Base-by-base conservation (phyloP, 768 basidiomycete species). In the Termitomyces sp. region DNA sequence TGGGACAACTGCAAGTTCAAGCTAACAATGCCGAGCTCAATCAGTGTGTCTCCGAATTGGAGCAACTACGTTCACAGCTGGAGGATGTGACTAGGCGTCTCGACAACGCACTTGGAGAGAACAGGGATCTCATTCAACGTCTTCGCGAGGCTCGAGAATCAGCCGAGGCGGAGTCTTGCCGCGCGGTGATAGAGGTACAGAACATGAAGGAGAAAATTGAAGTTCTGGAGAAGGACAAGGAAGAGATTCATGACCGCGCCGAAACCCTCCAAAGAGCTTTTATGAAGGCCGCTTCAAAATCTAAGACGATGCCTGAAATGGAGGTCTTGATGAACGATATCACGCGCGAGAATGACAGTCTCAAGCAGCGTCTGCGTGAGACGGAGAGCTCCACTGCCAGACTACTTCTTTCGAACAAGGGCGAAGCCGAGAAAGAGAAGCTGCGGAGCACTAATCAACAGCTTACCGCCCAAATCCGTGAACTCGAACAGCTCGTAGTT, bases 301-400 rank as follows among this genome's bases (percentile, higher is more conserved):
- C 63, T 28, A 55, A 63, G 35, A 63, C 69, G 1, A 74, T 70
- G 57, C 67, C 68, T 43, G 74, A 77, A 57, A 55, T 76, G 60
- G 70, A 70, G 54, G 68, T 79, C 16, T 59, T 77, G 36, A 68
- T 79, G 61, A 63, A 64, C 20, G 75, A 77, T 54, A 70, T 76
- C 23, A 77, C 77, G 10, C 68, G 69, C 54, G 76, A 79, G 66
- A 79, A 79, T 54, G 74, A 79, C 55, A 55, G 40, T 2, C 66
- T 77, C 44, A 77, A 77, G 60, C 58, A 58, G 4, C 67, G 73
- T 35, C 60, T 74, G 26, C 69, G 77, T 47, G 65, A 74, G 46
- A 74, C 73, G 71, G 66, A 76, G 33, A 63, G 66, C 36, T 72
- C 74, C 2, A 75, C 76, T 65, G 70, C 75, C 50, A 70, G 69